Conservation (phyloP, 208 protist genomes). For the Trypanosoma caninum region DNA sequence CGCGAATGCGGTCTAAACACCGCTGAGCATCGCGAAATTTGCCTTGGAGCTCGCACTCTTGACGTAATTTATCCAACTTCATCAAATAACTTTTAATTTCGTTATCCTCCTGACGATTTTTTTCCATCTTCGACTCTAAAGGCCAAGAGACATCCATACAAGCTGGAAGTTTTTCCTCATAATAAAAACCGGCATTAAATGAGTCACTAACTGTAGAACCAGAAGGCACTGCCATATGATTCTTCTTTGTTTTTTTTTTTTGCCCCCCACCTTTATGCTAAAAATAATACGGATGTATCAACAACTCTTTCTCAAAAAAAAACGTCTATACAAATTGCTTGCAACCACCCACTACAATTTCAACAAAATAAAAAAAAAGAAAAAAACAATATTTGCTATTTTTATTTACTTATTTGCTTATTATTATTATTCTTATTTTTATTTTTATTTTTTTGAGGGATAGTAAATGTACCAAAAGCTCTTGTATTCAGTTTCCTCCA, state of each 20-base stretch:
- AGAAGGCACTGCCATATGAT: neutral
- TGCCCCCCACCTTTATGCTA: neutral
- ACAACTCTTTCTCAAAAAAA: too few relatives aligned
- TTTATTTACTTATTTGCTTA: neutral
- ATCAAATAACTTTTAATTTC: conserved; percentile 37
- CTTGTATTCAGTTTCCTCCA: too few relatives aligned
- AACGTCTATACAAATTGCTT: too few relatives aligned
- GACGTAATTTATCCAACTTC: conserved; percentile 41
- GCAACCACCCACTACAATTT: neutral
- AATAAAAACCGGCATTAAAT: neutral
- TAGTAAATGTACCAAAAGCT: too few relatives aligned
- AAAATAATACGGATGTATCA: too few relatives aligned
- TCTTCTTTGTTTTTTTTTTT: neutral
- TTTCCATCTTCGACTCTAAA: neutral
- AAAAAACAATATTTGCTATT: neutral
- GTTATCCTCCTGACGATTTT: conserved; percentile 24
- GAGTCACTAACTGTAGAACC: neutral
- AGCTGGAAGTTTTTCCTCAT: conserved; percentile 7
- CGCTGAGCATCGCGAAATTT: conserved; percentile 33
- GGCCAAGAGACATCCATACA: neutral
- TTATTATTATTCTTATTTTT: neutral
- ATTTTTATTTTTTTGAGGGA: too few relatives aligned
- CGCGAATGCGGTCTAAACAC: conserved; percentile 50
- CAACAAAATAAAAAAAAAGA: conserved; percentile 1
- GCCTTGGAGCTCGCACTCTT: conserved; percentile 37